Evolutionary conservation across 2,329 filamentous ascomycete species (phyloP), one percentile per base, ranked within the genome.

Genomic region (Fusarium nisikadoi): DNA sequence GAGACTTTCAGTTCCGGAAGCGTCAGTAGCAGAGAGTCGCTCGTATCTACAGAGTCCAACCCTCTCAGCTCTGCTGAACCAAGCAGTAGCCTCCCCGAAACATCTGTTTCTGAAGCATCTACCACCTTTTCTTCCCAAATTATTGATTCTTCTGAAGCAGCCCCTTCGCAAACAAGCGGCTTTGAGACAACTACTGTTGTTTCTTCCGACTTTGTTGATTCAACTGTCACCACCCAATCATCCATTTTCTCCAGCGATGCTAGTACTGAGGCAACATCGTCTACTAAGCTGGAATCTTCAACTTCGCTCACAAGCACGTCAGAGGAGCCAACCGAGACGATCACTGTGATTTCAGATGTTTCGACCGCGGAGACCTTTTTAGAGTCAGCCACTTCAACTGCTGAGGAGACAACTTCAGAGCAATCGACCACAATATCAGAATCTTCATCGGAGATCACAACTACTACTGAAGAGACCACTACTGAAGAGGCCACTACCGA

Each of bases 181-280:
- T 9, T 27, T 8, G 8, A 9, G 13, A 7, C 9, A 12, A n/a
- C 27, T 2, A 16, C 43, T 2, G 3, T n/a, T 5, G 4, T 29
- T 11, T 47, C 27, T n/a, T 16, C 45, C 5, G 14, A n/a, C 9
- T 3, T 8, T 47, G 0, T 29, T n/a, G 3, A n/a, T 3, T 17
- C 20, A 0, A n/a, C 7, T 16, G 6, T 5, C 4, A 29, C 19
- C 45, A 16, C 3, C 4, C 12, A 27, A 6, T 43, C 27, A 6
- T 14, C 16, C 1, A 35, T 20, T 25, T 5, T 35, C 6, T 33
- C 27, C n/a, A n/a, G 9, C 12, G 11, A 35, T 0, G 35, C 4
- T 2, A 35, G 9, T 23, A 35, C 53, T 16, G 8, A 43, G 27
- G n/a, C 13, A 43, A 12, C n/a, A 2, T 43, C 20, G 2, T 43